Evolutionary conservation across 495 filamentous ascomycete species (phyloP), one percentile per base, ranked within the genome.

Genomic region (Lasiosphaeris hirsuta): DNA sequence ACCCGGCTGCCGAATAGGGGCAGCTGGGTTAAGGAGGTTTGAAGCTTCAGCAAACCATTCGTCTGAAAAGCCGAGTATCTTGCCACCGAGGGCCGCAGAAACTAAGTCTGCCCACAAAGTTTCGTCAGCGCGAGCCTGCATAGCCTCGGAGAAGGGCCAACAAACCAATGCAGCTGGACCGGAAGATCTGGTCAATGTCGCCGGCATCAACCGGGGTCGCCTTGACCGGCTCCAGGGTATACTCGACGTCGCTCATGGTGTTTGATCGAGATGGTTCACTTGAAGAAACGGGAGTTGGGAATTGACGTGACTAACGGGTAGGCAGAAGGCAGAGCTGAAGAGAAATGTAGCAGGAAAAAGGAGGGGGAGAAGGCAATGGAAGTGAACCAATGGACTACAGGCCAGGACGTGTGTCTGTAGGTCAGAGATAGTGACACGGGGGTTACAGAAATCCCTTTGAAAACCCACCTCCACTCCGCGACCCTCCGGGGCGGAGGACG

Each of bases 31-130:
- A 51, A 90, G 73, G 61, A 96, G 83, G 72, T 95, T 96, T 37
- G 76, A 73, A 10, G 91, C 91, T 37, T 85, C 82, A 59, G 90
- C 92, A 73, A 96, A 97, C 82, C 85, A 97, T 74, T 97, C 85
- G 71, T 97, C 89, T 45, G 87, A 90, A 75, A 83, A 87, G 54
- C 84, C 77, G 61, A 96, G 81, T 60, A 96, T 79, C 56, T 80
- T 81, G 61, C 86, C 87, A 70, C 86, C 87, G 36, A 97, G 81
- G 19, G 81, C 76, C 13, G 82, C 78, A 36, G 89, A 92, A 60
- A 92, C 81, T 50, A 96, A 79, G 73, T 96, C 92, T 89, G 33
- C n/a, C 9, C n/a, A 41, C 4, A 13, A 41, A n/a, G 11, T 15
- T 45, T 3, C 34, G 37, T 41, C 13, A 43, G 52, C 23, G 30